Conservation (phyloP, 768 basidiomycete genomes). For the Pulveroboletus frians region DNA sequence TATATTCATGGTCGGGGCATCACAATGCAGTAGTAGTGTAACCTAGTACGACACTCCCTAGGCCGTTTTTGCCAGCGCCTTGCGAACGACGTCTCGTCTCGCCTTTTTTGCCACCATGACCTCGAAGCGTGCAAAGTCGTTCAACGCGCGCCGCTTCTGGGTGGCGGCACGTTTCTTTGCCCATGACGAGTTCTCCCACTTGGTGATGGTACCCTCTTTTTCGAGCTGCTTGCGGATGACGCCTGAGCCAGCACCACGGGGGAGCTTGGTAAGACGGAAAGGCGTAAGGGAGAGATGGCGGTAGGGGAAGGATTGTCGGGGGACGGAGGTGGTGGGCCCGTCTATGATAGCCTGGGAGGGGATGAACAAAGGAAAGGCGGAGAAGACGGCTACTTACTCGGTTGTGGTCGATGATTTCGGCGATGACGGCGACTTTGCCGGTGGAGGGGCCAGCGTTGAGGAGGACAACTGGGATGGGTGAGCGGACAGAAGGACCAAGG, state of each 20-base stretch:
- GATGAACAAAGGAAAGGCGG: background rate
- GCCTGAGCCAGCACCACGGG: conserved; percentile 80
- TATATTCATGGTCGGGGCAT: conserved; percentile 4
- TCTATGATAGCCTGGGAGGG: conserved; percentile 82
- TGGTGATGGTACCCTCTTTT: conserved; percentile 74
- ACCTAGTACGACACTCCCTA: conserved; percentile 7
- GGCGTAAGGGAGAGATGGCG: conserved; percentile 90
- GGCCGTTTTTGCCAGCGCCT: conserved; percentile 52
- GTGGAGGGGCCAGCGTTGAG: conserved; percentile 80
- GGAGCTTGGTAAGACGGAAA: conserved; percentile 73
- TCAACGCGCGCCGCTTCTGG: conserved; percentile 67
- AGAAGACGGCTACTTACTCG: conserved; percentile 48
- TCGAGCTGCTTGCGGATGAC: conserved; percentile 82
- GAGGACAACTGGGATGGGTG: conserved; percentile 63
- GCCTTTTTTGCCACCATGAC: conserved; percentile 88
- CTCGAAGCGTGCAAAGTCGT: conserved; percentile 90
- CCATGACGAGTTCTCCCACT: conserved; percentile 89
- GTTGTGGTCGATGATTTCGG: conserved; percentile 99
- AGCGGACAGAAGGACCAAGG: background rate
- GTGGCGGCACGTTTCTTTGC: conserved; percentile 78
- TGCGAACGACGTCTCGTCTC: conserved; percentile 73
- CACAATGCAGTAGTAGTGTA: background rate
- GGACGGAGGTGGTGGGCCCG: conserved; percentile 85
- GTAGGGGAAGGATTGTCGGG: conserved; percentile 89
- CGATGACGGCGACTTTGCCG: conserved; percentile 91